Evolutionary conservation across 257 asterid species (phyloP), one percentile per base, ranked within the genome.

Genomic region (Petunia secreta): DNA sequence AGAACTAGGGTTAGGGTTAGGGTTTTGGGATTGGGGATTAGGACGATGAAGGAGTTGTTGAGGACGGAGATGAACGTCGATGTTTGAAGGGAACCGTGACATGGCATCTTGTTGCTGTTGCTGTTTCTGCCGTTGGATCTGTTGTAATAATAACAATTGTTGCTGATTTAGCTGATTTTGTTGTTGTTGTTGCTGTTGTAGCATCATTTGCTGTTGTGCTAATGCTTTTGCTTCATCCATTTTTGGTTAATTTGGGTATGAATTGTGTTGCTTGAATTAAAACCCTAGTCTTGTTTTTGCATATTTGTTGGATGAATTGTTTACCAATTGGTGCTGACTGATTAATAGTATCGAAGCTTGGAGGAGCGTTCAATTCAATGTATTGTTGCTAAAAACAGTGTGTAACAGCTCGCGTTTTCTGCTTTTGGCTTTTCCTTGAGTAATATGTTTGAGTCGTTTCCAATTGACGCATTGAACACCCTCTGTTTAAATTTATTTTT

Each of bases 31-130:
- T 85, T 82, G 85, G 65, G 88, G 87, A 82, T 80, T 91, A 54
- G 81, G 84, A 6, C 83, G 98, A 40, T 90, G 92, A 63, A 90
- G 86, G 57, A 89, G 84, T 78, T 84, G 89, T 75, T 86, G 91
- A 11, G 99, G 97, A 64, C 98, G 98, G 86, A 95, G 92, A 87
- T 92, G 99, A 44, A 90, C 97, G 85, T 95, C 99, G 84, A 93
- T 93, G 85, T 91, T 95, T 68, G 98, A 93, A 60, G 99, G 99
- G 83, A 95, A 95, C n/a, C 96, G 97, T 54, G 97, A 88, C 82
- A 95, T 92, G 58, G 94, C 97, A 63, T 91, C 96, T 80, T 91
- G 92, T 79, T 89, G 97, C 36, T 83, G 85, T 1, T 83, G 90
- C 65, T 97, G 91, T 69, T 95, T 84, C 84, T 88, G 88, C 50